Evolutionary conservation across 2,329 filamentous ascomycete species (phyloP), one percentile per base, ranked within the genome.

Genomic region (Akanthomyces dipterigenus): DNA sequence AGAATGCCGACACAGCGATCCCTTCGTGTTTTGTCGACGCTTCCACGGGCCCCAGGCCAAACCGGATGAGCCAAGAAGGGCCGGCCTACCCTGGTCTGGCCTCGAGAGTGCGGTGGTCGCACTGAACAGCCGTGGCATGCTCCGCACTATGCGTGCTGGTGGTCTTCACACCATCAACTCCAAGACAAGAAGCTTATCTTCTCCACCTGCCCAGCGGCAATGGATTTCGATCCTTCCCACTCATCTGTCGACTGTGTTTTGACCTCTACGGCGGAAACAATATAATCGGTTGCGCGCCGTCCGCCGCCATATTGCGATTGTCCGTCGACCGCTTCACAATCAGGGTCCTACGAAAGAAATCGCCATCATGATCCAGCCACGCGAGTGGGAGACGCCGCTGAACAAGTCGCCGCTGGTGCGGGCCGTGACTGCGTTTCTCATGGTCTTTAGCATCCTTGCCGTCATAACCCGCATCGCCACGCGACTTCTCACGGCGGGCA

Each of bases 401-500:
- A 67, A 67, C 62, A 68, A 68, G 58, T 60, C 66, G 60, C 67
- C 66, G 49, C 42, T 68, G 14, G 63, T 68, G 40, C 63, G 66
- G 31, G 67, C 67, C 16, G 28, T 67, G 26, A 54, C 66, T 34
- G 65, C 63, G 53, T 57, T 67, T 14, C 61, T 68, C 40, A 67
- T 68, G 65, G 66, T 67, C 4, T 64, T 68, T 43, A 51, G 64
- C 16, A 62, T 67, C 11, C 63, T 68, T 18, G 61, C 67, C 3
- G 63, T 64, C 26, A 49, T 65, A 3, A 66, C 64, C 6, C 63
- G 67, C 1, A 28, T 67, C 14, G 58, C 54, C 11, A 67, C 64
- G n/a, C 49, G 65, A 38, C 46, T 64, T 6, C 49, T 61, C 20
- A 65, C 65, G 1, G 31, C 64, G 3, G 46, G 65, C 5, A 63